Percentiles rank a stretch among this genome's conserved stretches.
These are phyloP conservation scores for Larix kaempferi DNA, from an alignment of 75 land plant species.

Conservation along the genomic window DNA sequence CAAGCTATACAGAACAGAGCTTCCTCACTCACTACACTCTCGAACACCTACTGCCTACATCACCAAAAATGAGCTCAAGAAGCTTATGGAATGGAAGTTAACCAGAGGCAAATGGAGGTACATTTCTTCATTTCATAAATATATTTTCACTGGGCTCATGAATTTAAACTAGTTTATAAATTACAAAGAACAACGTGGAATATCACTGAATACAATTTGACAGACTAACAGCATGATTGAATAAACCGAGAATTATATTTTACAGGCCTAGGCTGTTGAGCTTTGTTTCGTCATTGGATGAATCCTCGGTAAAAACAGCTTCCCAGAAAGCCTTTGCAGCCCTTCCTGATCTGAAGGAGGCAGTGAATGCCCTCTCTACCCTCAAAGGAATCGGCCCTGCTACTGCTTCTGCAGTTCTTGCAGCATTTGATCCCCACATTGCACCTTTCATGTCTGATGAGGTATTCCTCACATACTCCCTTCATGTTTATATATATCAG, in stretches of 20 bases:
- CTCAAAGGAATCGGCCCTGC: constrained; percentile 93
- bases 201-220: neutral
- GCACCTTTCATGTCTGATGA: constrained; percentile 97
- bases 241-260: too few species aligned
- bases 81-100: constrained; percentile 86
- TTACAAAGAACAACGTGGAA: neutral
- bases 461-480: constrained; percentile 23
- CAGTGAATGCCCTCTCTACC: constrained; percentile 52
- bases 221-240: neutral
- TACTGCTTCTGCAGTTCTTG: constrained; percentile 87
- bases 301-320: constrained; percentile 54
- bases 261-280: constrained; percentile 71
- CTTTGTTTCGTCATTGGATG: constrained; percentile 60
- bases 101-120: constrained; percentile 86
- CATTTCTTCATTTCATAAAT: neutral
- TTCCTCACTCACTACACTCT: constrained; percentile 42
- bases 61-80: constrained; percentile 62
- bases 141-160: too few species aligned
- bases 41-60: constrained; percentile 64
- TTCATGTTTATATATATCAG: neutral
- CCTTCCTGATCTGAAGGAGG: constrained; percentile 68
- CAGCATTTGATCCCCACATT: constrained; percentile 66
- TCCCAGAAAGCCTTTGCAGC: constrained; percentile 65
- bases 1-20: constrained; percentile 50
- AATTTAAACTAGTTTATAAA: neutral